These are phyloP conservation scores for Mycena amicta DNA, from an alignment of 768 basidiomycete species.

Conservation along the genomic window DNA sequence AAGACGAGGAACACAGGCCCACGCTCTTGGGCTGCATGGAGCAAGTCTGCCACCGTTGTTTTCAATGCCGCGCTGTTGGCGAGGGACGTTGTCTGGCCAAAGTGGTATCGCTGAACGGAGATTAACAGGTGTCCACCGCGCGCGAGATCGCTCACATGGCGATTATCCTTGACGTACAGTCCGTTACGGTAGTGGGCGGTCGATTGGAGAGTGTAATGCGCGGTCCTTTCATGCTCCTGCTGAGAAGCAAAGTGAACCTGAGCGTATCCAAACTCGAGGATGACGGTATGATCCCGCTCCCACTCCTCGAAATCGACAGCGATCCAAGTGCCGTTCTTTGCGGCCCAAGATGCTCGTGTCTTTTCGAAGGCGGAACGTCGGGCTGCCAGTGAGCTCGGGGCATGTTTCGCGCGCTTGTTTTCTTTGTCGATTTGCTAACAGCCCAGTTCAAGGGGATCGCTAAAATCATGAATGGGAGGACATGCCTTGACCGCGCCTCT, in stretches of 20 bases:
- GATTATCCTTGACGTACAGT: constrained; percentile 63
- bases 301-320: constrained; percentile 84
- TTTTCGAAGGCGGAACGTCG: constrained; percentile 71
- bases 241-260: constrained; percentile 58
- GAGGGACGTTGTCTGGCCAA: constrained; percentile 63
- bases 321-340: constrained; percentile 70
- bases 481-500: constrained; percentile 62
- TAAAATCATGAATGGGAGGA: background rate
- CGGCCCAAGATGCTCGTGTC: constrained; percentile 62
- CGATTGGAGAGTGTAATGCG: constrained; percentile 69
- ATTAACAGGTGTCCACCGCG: too few species aligned
- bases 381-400: constrained; percentile 53
- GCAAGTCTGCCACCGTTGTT: constrained; percentile 47
- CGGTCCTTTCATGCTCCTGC: constrained; percentile 47
- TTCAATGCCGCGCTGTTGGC: constrained; percentile 51
- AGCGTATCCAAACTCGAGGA: constrained; percentile 80
- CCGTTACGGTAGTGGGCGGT: constrained; percentile 55
- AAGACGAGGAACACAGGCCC: constrained; percentile 77
- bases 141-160: constrained; percentile 48
- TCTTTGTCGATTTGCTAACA: constrained; percentile 73
- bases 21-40: constrained; percentile 38
- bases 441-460: background rate
- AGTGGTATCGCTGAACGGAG: constrained; percentile 59
- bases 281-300: constrained; percentile 68
- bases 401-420: constrained; percentile 75